Base-by-base conservation (phyloP, 139 green algal species). In the Nannochloris sp. region DNA sequence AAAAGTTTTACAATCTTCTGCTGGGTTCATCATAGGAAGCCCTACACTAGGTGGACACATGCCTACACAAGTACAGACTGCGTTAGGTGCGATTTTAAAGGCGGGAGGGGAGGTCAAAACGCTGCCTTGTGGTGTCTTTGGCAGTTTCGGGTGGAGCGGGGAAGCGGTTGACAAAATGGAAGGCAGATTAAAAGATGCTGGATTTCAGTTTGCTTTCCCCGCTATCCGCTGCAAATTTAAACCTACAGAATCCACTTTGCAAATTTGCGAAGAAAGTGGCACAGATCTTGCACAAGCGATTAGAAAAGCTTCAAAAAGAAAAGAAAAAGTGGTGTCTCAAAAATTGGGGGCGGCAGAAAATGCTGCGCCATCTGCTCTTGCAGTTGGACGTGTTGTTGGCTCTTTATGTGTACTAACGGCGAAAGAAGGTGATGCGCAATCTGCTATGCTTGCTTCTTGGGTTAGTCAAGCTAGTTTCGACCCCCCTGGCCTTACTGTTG, bases 21-120 rank as follows among this genome's bases (percentile, higher is more conserved):
- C 80, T 23, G 92, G 89, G 2, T 98, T 98, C 69, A 83, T 88
- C 8, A 81, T 98, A n/a, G 92, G 92, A 53, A 85, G 70, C 63
- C 92, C 92, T 31, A 98, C 92, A 2, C 80, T 98, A 32, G 92
- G 87, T 5, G 92, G 92, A 12, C 91, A 98, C 78, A 93, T 98
- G 87, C 92, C 92, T 55, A 97, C 92, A 13, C 92, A 80, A 66
- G 70, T 81, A 64, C 68, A 84, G 60, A 74, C 82, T 24, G 85
- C 90, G 8, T 75, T 97, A 54, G 92, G 92, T 27, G 63, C 80
- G 31, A 87, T 98, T 36, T 72, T 98, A 47, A 65, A 80, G 4
- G 66, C 92, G 1, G 31, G 14, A 8, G 4, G 42, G 23, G 36
- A 46, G 8, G 82, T 83, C 32, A 82, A 78, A 34, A 48, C 64